A percentile compares a stretch with the other conserved stretches of the same genome.
Evolutionary conservation across 2,329 filamentous ascomycete species (phyloP).

Genomic region (Fusarium sp.): DNA sequence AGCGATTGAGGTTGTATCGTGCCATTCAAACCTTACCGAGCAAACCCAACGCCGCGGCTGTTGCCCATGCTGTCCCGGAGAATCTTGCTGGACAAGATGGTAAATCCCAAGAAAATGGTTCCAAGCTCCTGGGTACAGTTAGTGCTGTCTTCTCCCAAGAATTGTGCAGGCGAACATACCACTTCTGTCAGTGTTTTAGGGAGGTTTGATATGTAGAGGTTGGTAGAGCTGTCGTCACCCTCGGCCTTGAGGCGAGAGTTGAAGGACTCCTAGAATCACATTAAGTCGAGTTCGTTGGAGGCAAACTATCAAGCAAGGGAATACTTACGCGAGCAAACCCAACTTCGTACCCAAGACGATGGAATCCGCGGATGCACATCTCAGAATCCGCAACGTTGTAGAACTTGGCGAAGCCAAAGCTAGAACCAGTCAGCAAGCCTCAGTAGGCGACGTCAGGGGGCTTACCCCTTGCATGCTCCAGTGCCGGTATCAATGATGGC

Average conservation of each 20-base stretch:
- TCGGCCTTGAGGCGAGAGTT: constrained; percentile 98
- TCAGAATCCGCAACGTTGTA: constrained; percentile 86
- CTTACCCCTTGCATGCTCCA: constrained; percentile 93
- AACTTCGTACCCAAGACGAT: constrained; percentile 93
- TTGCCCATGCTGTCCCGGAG: constrained; percentile 90
- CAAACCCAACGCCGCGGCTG: constrained; percentile 96
- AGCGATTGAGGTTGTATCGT: not conserved
- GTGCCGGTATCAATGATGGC: constrained; percentile 96
- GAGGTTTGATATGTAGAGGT: constrained; percentile 97
- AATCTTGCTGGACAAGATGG: constrained; percentile 92
- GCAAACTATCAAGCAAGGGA: constrained; percentile 15
- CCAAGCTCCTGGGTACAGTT: constrained; percentile 67
- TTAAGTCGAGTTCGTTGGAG: constrained; percentile 4
- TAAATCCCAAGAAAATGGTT: constrained; percentile 79
- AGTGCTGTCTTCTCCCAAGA: not conserved
- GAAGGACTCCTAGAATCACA: constrained; percentile 80
- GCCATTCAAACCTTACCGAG: constrained; percentile 68
- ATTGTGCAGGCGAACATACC: constrained; percentile 58
- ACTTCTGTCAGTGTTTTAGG: constrained; percentile 91
- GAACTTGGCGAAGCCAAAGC: constrained; percentile 98
- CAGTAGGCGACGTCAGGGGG: constrained; percentile 17
- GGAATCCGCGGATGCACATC: constrained; percentile 95
- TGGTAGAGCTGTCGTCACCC: constrained; percentile 87
- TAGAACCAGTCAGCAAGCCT: constrained; percentile 50
- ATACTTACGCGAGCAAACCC: constrained; percentile 87